phyloP scores from a whole-genome alignment of 2,329 filamentous ascomycete genomes.

The Penicillium sp. region DNA sequence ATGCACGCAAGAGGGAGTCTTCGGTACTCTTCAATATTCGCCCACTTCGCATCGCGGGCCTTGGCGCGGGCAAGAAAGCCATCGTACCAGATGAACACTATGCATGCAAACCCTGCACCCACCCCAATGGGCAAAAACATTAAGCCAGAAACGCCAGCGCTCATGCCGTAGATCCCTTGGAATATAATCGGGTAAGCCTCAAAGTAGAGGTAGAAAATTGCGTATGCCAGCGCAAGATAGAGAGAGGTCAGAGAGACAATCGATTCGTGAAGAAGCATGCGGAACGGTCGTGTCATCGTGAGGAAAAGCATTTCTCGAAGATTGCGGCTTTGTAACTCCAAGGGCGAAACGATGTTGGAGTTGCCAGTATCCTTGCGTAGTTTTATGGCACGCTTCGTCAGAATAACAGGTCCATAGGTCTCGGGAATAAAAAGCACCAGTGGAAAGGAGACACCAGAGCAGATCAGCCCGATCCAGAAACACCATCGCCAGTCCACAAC shows the following conservation, averaged over 20 bases:
- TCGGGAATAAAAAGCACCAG: conserved; percentile 60
- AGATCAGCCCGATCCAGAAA: conserved; percentile 61
- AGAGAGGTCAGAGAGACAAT: conserved; percentile 65
- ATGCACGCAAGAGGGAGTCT: conserved; percentile 67
- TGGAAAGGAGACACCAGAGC: conserved; percentile 50
- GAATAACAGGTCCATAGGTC: conserved; percentile 57
- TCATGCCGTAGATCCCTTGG: conserved; percentile 40
- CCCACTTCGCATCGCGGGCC: conserved; percentile 25
- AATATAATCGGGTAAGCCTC: conserved; percentile 70
- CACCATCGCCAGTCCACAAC: conserved; percentile 45
- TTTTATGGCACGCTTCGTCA: conserved; percentile 53
- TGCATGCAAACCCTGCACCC: conserved; percentile 56
- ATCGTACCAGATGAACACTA: conserved; percentile 64
- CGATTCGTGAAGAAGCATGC: conserved; percentile 66
- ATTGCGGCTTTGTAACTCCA: conserved; percentile 57
- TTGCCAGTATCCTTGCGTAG: conserved; percentile 56
- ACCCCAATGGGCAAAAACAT: conserved; percentile 49
- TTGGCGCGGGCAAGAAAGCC: conserved; percentile 52
- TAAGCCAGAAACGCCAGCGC: conserved; percentile 30
- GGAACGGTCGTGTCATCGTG: conserved; percentile 64
- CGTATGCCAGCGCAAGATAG: conserved; percentile 67
- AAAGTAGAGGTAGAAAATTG: conserved; percentile 67
- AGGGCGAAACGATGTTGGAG: conserved; percentile 52
- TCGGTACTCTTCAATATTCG: conserved; percentile 47
- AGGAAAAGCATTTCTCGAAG: conserved; percentile 48